Base-by-base conservation (phyloP, 768 basidiomycete genomes). In the Termitomyces sp. region DNA sequence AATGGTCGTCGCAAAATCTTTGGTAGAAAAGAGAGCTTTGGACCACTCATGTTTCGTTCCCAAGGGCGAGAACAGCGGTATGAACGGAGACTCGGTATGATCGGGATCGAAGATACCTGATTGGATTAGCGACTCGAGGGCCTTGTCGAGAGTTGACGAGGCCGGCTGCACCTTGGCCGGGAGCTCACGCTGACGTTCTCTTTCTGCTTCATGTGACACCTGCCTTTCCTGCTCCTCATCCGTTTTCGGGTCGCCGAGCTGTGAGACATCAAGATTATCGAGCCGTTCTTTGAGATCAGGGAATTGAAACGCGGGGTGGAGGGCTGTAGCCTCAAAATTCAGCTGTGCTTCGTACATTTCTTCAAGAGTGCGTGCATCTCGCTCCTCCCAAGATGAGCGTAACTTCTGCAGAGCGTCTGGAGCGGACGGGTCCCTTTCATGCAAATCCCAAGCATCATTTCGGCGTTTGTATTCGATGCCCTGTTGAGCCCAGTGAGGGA, bases 161-260 rank as follows among this genome's bases (percentile, higher is more conserved):
- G 57, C 57, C 12, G 57, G 35, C 36, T 58, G 13, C 36, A 58
- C 44, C 16, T 49, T 49, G 20, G 46, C 46, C 35, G 46, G 57
- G 24, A 58, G 57, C 50, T 51, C 50, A 12, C 50, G 50, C 35
- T 58, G 42, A 11, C 66, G 68, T 59, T 84, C 80, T 5, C 65
- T 68, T 62, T 82, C 80, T 7, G 73, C 68, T 66, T 84, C 79
- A 18, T 77, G 77, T 4, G 65, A 61, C 8, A 84, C 68, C 58
- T 84, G 82, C 28, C 82, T 69, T 58, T 84, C 83, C 59, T 84
- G 82, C 60, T 84, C 83, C 65, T 83, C 80, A 35, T 76, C 76
- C 68, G 79, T 68, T 36, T 58, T 63, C 16, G 50, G 62, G 22
- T 69, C 60, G 6, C 50, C 38, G 4, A 75, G 38, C 1, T 63